Conservation (phyloP, 305 asterid species). For the Fraxinus platypoda region DNA sequence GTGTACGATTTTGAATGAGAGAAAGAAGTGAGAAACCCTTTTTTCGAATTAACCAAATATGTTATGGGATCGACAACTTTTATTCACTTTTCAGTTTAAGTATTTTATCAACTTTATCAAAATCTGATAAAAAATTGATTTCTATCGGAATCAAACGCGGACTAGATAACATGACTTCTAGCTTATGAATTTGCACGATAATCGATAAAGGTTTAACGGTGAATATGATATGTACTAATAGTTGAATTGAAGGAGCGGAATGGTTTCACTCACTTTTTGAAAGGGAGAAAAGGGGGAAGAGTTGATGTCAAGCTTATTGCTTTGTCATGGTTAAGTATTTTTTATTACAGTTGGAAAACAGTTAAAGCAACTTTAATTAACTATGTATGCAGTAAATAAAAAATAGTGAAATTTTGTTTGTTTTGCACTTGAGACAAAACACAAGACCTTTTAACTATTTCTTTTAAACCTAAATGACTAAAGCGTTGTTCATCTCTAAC, state of each 20-base stretch:
- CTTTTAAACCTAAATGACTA: too few species aligned
- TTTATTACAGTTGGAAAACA: not conserved
- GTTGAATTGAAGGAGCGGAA: not conserved
- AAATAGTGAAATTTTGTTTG: not conserved
- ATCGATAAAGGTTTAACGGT: not conserved
- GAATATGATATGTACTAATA: not conserved
- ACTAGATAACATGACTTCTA: not conserved
- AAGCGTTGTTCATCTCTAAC: not conserved
- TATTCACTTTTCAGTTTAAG: too few species aligned
- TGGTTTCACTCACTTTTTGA: not conserved
- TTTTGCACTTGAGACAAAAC: not conserved
- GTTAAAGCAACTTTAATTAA: not conserved
- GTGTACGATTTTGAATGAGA: too few species aligned
- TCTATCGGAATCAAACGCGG: not conserved
- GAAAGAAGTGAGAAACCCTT: too few species aligned
- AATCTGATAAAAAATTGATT: not conserved
- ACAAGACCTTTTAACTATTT: not conserved
- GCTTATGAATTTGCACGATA: not conserved
- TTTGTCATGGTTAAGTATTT: not conserved
- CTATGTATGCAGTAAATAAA: not conserved
- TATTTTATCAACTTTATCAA: not conserved
- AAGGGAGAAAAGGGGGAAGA: not conserved
- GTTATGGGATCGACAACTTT: not conserved
- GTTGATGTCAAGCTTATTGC: not conserved
- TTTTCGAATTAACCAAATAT: too few species aligned